These are phyloP conservation scores for Coniophora puteana DNA, from an alignment of 1,284 basidiomycete species.

Conservation along the genomic window DNA sequence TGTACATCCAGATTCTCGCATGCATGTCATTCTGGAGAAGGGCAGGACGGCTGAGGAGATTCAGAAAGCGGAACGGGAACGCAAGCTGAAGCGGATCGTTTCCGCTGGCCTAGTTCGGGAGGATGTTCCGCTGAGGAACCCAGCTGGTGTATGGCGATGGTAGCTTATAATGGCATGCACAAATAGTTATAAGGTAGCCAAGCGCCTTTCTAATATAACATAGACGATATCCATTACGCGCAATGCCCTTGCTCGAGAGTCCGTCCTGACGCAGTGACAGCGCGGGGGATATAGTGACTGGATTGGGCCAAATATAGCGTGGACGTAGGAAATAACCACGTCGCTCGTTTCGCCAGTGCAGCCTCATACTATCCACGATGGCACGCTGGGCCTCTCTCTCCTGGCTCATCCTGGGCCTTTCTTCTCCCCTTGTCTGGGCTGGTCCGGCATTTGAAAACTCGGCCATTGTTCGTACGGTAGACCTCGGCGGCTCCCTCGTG, in stretches of 20 bases:
- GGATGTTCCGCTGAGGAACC: slow-evolving; percentile 75
- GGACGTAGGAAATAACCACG: slow-evolving; percentile 18
- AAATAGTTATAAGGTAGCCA: too few relatives aligned
- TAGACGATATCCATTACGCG: too few relatives aligned
- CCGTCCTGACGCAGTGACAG: too few relatives aligned
- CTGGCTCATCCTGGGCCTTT: slow-evolving; percentile 32
- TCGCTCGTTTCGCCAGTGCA: slow-evolving; percentile 8
- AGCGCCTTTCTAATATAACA: too few relatives aligned
- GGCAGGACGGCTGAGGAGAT: slow-evolving; percentile 79
- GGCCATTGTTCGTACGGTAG: slow-evolving; percentile 80
- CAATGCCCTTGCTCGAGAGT: too few relatives aligned
- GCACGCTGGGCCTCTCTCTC: slow-evolving; percentile 38
- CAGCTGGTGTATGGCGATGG: slow-evolving; percentile 79
- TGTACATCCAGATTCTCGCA: slow-evolving; percentile 71
- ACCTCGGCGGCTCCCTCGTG: slow-evolving; percentile 83
- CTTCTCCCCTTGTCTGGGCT: slow-evolving; percentile 31
- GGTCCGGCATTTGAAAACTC: slow-evolving; percentile 76
- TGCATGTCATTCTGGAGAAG: slow-evolving; percentile 80
- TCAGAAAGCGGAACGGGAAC: slow-evolving; percentile 56
- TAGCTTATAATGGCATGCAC: slow-evolving; percentile 49
- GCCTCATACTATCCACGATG: slow-evolving; percentile 32
- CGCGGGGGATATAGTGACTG: not conserved
- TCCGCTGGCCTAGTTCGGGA: slow-evolving; percentile 79
- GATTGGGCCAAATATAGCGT: slow-evolving; percentile 11
- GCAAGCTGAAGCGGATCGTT: slow-evolving; percentile 73